phyloP scores from a whole-genome alignment of 257 asterid genomes.

The Solanum pinnatisectum region DNA sequence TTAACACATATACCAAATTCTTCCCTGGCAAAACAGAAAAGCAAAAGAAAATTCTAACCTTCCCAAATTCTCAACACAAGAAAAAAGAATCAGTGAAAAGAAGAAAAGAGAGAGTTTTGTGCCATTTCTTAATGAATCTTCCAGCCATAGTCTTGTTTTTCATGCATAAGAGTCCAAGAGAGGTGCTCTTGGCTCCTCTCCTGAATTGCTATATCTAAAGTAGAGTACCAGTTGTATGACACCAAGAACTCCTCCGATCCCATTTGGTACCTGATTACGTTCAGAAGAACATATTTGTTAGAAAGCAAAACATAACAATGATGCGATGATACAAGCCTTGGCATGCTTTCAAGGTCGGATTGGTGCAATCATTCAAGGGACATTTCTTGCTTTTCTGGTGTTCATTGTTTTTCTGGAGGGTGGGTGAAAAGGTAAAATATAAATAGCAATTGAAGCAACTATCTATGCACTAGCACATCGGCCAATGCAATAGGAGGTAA shows the following conservation, averaged over 20 bases:
- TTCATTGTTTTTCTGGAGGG: background rate
- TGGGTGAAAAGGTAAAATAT: background rate
- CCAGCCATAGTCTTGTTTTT: background rate
- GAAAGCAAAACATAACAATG: background rate
- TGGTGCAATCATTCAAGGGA: background rate
- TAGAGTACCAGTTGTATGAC: conserved; percentile 53
- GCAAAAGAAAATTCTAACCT: background rate
- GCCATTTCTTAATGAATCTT: background rate
- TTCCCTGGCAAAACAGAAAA: background rate
- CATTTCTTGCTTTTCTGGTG: background rate
- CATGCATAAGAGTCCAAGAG: conserved; percentile 52
- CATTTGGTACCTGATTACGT: conserved; percentile 60
- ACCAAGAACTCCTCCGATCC: conserved; percentile 79
- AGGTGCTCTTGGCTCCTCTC: conserved; percentile 31
- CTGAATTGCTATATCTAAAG: conserved; percentile 41
- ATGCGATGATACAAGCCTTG: background rate
- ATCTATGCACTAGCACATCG: conserved; percentile 32
- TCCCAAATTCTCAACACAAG: background rate
- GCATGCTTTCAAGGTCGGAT: background rate
- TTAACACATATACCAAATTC: background rate
- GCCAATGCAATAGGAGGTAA: background rate
- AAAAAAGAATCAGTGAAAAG: background rate
- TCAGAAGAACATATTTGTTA: background rate
- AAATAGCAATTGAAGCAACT: conserved; percentile 3
- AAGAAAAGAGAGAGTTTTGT: background rate